Evolutionary conservation across 2,329 filamentous ascomycete genomes (phyloP), one percentile per base, ranked within the genome.

Genomic region (Scopulariopsis brevicaulis): DNA sequence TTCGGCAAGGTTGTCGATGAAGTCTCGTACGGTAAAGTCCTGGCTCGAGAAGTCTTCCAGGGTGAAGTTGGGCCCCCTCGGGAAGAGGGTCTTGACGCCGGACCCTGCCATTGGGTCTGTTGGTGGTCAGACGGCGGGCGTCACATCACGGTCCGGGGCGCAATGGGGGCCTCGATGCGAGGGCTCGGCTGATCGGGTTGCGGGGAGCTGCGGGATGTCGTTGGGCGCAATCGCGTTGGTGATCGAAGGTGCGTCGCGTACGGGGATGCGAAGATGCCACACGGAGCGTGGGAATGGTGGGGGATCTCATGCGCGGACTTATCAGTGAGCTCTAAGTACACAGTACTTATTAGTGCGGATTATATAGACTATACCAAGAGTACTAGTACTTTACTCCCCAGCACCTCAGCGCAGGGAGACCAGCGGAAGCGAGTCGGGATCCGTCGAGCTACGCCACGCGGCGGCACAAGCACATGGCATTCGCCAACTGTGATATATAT

Each of bases 1-100:
- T 62, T 97, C 92, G 55, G 93, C 94, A 59, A 99, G 84, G 56
- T 86, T 84, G 70, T 99, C 95, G 65, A 99, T 86, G 69, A 99
- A 99, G 74, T 99, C 94, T 67, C 96, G 91, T 63, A 97, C 93
- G 62, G 97, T 96, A 68, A 97, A 99, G 74, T 97, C 94, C 66
- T 89, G 89, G 69, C 80, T 89, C 59, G 89, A 89, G 72, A 92
- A 90, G 74, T 92, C 91, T 52, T 96, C 90, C 61, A 97, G 79
- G 11, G 85, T 90, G 75, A 96, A 96, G 70, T 81, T 87, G 60
- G 90, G 89, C 46, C 86, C 89, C 70, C 84, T 84, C 59, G 87
- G 86, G 69, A 89, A 93, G 68, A 92, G 79, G 63, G 84, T 79
- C 73, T 85, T 81, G 64, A 82, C 79, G 60, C 77, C 77, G 61